Base-by-base conservation (phyloP, 2,329 filamentous ascomycete genomes). In the Septoria petroselini region DNA sequence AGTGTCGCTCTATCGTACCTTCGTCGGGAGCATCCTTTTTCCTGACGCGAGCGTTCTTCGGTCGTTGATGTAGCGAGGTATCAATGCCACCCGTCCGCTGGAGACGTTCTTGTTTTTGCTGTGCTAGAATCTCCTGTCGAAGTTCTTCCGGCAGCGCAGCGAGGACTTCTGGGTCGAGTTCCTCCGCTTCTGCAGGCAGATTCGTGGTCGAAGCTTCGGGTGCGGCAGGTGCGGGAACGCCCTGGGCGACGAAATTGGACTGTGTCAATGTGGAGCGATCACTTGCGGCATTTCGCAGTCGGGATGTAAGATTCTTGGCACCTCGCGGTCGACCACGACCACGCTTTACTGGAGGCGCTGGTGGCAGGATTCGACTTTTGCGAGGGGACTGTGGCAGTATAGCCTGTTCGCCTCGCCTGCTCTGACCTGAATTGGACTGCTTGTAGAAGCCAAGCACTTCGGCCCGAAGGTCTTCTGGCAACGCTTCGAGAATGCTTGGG, bases 401-500 rank as follows among this genome's bases (percentile, higher is more conserved):
- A 31, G 59, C 65, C 46, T 59, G 65, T 47, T 68, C 69, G 58
- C 62, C 55, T 38, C 57, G 53, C 46, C 62, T 62, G 31, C 50
- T 62, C 48, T 54, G 69, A 47, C 65, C 67, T 15, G 50, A 62
- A 48, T 53, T 69, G 45, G 66, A 67, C 21, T 54, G 47, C 57
- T 65, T 66, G 61, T 95, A 95, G 27, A 85, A 83, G 2, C 80
- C 83, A 7, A 96, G 70, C 0, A 97, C 76, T 68, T 97, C 93
- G 1, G 83, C 81, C 55, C 91, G 87, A 65, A 98, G 82, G 54
- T 95, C 89, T 30, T 86, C 83, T 0, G 93, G 93, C 1, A 98
- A 74, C 1, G 87, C 88, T 34, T 84, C 80, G 55, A 97, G 85
- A 1, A 90, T 86, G 34, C 91, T 88, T 0, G 83, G 83, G 62